These are phyloP conservation scores for Quercus phellos DNA, from an alignment of 331 rosid species.

Conservation along the genomic window DNA sequence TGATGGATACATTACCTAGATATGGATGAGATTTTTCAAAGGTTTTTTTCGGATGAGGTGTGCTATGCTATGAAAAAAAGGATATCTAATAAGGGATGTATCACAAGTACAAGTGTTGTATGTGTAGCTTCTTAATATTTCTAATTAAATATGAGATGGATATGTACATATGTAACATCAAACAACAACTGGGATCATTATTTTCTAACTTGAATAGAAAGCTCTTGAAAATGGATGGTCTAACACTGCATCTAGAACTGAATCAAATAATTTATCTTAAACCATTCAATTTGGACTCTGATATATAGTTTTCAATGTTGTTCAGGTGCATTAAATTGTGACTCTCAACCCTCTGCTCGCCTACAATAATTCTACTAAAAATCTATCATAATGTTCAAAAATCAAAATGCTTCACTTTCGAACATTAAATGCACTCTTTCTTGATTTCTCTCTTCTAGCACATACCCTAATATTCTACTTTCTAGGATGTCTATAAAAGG, in stretches of 20 bases:
- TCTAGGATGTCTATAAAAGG: conserved; percentile 21
- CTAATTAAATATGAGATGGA: not conserved
- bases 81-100: too few species aligned
- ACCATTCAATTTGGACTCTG: not conserved
- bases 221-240: not conserved
- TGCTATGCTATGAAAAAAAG: too few species aligned
- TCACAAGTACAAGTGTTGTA: too few species aligned
- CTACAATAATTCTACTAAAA: not conserved
- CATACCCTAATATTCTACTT: conserved; percentile 15
- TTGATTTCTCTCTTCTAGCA: conserved; percentile 6
- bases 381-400: not conserved
- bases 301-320: not conserved
- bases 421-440: not conserved
- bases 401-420: conserved; percentile 22
- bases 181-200: not conserved
- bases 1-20: too few species aligned
- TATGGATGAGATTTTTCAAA: too few species aligned
- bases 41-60: too few species aligned
- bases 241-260: not conserved
- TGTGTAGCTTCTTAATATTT: too few species aligned
- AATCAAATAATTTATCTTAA: not conserved
- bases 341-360: not conserved
- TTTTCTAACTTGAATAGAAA: not conserved
- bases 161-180: not conserved
- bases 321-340: not conserved